Evolutionary conservation across 805 yeast genomes (phyloP), one percentile per base, ranked within the genome.

Genomic region (Candida schatavii): DNA sequence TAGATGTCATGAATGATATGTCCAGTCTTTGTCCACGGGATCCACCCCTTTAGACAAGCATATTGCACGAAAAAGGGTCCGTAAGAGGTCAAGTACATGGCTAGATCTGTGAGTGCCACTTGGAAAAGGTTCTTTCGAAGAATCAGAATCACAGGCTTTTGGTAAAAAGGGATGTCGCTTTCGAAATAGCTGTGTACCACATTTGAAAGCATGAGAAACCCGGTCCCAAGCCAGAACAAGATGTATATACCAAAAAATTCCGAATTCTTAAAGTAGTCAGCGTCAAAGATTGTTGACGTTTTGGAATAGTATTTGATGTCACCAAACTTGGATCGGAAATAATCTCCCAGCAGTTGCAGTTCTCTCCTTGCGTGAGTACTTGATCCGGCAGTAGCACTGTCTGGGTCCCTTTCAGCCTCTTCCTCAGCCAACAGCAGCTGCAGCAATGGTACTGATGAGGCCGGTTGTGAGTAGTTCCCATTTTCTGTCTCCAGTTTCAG

Each of bases 161-260:
- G 68, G 37, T 72, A 57, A 7, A 78, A 38, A 6, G 64, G 49
- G 7, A 81, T 78, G 20, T 73, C 57, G 22, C 59, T 57, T 10
- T 59, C 62, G 29, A 74, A 46, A 52, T 76, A 76, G 49, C 83
- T 78, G 44, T 79, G 74, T 14, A 81, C 65, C 6, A 81, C 52
- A 17, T 75, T 74, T 44, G 80, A 78, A 23, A 80, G 52, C 43
- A 80, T 74, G 29, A 74, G 58, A 42, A 83, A 70, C 20, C 75
- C 81, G 4, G 81, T 74, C 4, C 78, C 76, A 41, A 86, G 64
- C 96, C 96, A 88, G 47, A 81, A 79, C 37, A 89, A 74, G 4
- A 88, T 83, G 59, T 81, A 91, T 45, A 93, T 75, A 2, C 98
- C 98, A 50, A 77, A 80, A 58, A 87, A 89, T 41, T 68, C 66